Evolutionary conservation across 192 early-diverging fungal species (phyloP), one percentile per base, ranked within the genome.

Genomic region (Phycomyces blakesleeanus): DNA sequence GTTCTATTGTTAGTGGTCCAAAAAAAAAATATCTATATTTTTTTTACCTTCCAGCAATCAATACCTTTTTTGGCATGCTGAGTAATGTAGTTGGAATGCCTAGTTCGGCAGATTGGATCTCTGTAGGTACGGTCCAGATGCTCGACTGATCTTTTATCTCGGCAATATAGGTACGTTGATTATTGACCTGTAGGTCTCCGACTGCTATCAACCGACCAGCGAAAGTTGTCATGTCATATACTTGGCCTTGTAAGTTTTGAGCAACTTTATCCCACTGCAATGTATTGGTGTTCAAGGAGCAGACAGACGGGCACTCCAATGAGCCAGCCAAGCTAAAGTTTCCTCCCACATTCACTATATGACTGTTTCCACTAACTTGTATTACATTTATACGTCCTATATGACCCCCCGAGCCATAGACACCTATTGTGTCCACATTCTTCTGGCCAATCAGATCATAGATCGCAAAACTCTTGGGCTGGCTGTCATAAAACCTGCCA

Each of bases 241-340:
- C 57, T 15, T 57, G 60, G 15, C 77, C 77, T 15, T 68, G 49
- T 1, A 78, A 11, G 0, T 56, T 51, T 1, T 63, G 42, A n/a
- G 18, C 60, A 4, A 67, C 12, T n/a, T 26, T 12, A 21, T 54
- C 66, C 69, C 69, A 76, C 59, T 76, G 69, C 20, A 11, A 9
- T 3, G 58, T n/a, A 9, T 61, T 47, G 18, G 56, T 37, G 59
- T 67, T 34, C 34, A 64, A 76, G 29, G 44, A 47, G 57, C 74
- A 76, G 20, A 76, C 67, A 1, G 52, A 40, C 21, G 37, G 49
- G 27, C 74, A 72, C 14, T 55, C 41, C n/a, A 73, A 38, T 9
- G 47, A 66, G 1, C 79, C 77, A 49, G 78, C 78, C 53, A 79
- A 83, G 34, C 73, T 66, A 63, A 86, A 86, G 8, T 73, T 73